Percentiles rank a stretch among this genome's conserved stretches.
Evolutionary conservation across 225 moss, liverwort and hornwort species (phyloP).

Genomic region (Asterella californica): DNA sequence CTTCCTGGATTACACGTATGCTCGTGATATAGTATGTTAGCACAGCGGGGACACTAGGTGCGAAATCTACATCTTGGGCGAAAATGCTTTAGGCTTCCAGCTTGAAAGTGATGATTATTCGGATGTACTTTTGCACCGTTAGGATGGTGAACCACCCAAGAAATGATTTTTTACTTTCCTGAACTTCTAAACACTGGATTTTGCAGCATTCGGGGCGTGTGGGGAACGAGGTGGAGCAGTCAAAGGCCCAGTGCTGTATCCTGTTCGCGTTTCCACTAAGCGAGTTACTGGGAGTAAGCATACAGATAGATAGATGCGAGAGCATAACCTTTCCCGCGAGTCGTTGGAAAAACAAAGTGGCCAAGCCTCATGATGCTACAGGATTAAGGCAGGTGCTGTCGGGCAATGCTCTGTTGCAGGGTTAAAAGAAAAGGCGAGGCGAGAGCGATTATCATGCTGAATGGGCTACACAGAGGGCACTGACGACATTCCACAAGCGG

Average conservation of each 20-base stretch:
- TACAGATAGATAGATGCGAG: no score
- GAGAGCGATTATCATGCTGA: constrained; percentile 49
- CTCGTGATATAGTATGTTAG: no score
- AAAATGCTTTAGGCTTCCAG: neutral
- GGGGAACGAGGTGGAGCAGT: neutral
- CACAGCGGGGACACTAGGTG: no score
- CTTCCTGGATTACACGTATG: no score
- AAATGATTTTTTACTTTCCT: neutral
- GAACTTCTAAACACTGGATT: neutral
- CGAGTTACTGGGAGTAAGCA: no score
- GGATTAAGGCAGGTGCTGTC: constrained; percentile 18
- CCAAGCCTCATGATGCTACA: neutral
- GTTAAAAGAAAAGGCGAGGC: constrained; percentile 29
- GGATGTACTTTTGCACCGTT: neutral
- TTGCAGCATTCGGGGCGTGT: neutral
- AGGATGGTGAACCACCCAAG: neutral
- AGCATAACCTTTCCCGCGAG: no score
- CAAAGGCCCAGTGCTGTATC: no score
- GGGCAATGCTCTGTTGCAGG: constrained; percentile 40
- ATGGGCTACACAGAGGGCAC: constrained; percentile 43
- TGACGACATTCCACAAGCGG: constrained; percentile 47
- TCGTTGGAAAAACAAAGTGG: no score
- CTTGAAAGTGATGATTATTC: neutral
- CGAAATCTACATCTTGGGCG: neutral
- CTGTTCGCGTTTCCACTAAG: no score